phyloP scores from a whole-genome alignment of 805 yeast genomes.

The Candida nonsorbophila region DNA sequence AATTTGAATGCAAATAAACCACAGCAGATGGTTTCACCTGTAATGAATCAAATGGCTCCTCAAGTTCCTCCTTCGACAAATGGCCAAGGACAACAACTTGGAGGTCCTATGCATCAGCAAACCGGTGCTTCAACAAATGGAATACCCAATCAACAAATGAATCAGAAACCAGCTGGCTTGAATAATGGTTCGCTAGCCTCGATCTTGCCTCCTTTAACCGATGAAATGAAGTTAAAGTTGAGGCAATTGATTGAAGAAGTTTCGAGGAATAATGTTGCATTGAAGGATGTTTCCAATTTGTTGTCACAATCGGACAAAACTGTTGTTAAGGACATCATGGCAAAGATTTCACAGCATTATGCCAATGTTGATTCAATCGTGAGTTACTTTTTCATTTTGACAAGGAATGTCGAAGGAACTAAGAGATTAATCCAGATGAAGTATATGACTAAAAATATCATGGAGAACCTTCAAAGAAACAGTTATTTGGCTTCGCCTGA shows the following conservation, averaged over 20 bases:
- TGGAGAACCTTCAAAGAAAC: conserved; percentile 63
- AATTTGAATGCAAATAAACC: too few relatives aligned
- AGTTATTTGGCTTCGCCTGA: conserved; percentile 69
- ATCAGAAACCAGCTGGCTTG: conserved; percentile 1
- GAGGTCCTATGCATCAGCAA: too few relatives aligned
- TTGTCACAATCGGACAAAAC: conserved; percentile 62
- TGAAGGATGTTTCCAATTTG: conserved; percentile 60
- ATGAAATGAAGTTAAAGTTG: conserved; percentile 58
- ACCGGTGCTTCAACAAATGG: conserved; percentile 1
- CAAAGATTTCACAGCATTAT: conserved; percentile 53
- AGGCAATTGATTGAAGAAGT: conserved; percentile 67
- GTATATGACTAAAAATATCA: conserved; percentile 69
- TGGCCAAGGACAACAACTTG: conserved; percentile 2
- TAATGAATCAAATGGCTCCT: conserved; percentile 10
- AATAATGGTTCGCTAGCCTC: conserved; percentile 3
- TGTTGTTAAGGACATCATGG: conserved; percentile 50
- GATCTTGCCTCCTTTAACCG: conserved; percentile 39
- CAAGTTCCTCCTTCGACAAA: conserved; percentile 15
- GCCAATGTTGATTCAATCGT: conserved; percentile 69
- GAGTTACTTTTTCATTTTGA: conserved; percentile 71
- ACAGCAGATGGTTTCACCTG: too few relatives aligned
- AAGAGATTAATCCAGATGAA: conserved; percentile 73
- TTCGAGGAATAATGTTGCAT: conserved; percentile 55
- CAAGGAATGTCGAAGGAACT: conserved; percentile 72
- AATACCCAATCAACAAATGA: background rate